Conservation (phyloP, 1,284 basidiomycete genomes). For the Ustilago shanxiensis region DNA sequence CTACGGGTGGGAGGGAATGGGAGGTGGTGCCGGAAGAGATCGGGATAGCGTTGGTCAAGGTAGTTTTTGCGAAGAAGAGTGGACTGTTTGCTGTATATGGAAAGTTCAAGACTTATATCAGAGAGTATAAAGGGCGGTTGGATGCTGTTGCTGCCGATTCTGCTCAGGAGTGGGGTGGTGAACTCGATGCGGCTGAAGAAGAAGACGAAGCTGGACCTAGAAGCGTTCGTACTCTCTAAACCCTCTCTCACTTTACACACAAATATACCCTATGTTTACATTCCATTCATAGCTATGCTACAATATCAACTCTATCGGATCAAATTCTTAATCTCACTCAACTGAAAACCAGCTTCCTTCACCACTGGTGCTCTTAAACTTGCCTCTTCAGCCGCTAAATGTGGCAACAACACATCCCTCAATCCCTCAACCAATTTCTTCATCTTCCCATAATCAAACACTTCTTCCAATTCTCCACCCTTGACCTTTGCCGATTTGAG, state of each 20-base stretch:
- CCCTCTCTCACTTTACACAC: background rate
- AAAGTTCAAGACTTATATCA: conserved; percentile 37
- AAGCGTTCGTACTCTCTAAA: conserved; percentile 41
- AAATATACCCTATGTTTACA: background rate
- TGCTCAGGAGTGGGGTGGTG: conserved; percentile 6
- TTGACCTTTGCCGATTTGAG: conserved; percentile 27
- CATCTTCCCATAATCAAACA: conserved; percentile 49
- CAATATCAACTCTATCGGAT: conserved; percentile 17
- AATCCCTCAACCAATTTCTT: conserved; percentile 21
- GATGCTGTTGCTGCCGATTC: background rate
- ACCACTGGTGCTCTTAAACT: conserved; percentile 46
- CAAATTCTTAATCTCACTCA: conserved; percentile 37
- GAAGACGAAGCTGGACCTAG: conserved; percentile 28
- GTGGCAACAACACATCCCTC: conserved; percentile 46
- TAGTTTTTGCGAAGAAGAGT: conserved; percentile 45
- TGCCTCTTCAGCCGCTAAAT: conserved; percentile 58
- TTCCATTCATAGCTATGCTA: background rate
- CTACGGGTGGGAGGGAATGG: background rate
- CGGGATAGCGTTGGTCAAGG: conserved; percentile 33
- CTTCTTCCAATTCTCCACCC: conserved; percentile 17
- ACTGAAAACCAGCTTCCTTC: conserved; percentile 47
- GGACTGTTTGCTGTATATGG: conserved; percentile 20
- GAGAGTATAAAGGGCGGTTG: conserved; percentile 18
- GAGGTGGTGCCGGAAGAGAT: conserved; percentile 32
- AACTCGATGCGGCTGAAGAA: conserved; percentile 24